These are phyloP conservation scores for Termitomyces sp. DNA, from an alignment of 768 basidiomycete species.

Conservation along the genomic window DNA sequence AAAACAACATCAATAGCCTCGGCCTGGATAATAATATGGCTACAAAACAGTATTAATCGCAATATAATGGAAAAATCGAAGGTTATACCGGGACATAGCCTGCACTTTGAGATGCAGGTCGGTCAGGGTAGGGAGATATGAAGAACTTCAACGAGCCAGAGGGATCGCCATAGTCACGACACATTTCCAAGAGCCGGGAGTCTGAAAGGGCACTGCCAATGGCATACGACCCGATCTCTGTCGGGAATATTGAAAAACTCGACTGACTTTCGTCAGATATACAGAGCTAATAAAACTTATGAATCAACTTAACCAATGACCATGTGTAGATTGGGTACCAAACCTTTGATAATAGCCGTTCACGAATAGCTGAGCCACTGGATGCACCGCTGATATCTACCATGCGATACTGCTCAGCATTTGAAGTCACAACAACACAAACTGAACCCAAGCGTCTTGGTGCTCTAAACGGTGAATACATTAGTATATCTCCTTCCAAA, in stretches of 20 bases:
- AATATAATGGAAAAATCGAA: background rate
- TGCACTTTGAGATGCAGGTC: conserved; percentile 23
- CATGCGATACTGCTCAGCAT: conserved; percentile 43
- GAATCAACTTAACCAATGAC: background rate
- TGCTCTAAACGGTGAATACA: conserved; percentile 9
- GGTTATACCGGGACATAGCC: conserved; percentile 13
- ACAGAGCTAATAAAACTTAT: conserved; percentile 24
- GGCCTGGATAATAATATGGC: conserved; percentile 7
- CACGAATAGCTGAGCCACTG: conserved; percentile 38
- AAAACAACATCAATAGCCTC: conserved; percentile 7
- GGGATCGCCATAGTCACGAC: conserved; percentile 38
- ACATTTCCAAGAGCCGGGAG: conserved; percentile 32
- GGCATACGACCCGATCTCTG: conserved; percentile 41
- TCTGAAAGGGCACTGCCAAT: conserved; percentile 36
- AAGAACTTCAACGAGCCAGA: conserved; percentile 48
- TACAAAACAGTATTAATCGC: background rate
- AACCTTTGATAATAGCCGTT: conserved; percentile 41
- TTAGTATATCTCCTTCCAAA: background rate
- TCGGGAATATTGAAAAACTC: conserved; percentile 39
- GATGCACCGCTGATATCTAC: conserved; percentile 43
- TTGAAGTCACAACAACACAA: conserved; percentile 42
- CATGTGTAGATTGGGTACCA: background rate
- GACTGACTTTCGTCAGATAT: conserved; percentile 35
- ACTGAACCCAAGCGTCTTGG: conserved; percentile 25
- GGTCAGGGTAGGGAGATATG: conserved; percentile 39